phyloP scores from a whole-genome alignment of 1,284 basidiomycete species.

The Rhizoctonia solani region DNA sequence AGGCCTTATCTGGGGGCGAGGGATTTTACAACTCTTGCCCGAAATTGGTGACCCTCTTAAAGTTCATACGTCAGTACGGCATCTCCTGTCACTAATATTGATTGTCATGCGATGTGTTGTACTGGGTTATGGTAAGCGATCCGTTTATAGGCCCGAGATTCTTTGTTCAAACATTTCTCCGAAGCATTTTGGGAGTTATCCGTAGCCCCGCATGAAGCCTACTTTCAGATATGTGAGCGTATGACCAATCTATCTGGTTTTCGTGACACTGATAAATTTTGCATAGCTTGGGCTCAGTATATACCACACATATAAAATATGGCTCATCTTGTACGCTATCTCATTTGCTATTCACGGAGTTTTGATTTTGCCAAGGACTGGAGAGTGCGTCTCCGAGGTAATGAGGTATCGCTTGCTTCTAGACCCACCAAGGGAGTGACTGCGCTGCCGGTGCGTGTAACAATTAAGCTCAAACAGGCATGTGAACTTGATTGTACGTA shows the following conservation, averaged over 20 bases:
- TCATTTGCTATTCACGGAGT: constrained; percentile 4
- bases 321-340: neutral
- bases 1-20: constrained; percentile 15
- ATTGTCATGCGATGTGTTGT: constrained; percentile 29
- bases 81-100: constrained; percentile 18
- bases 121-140: constrained; percentile 26
- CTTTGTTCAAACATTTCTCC: neutral
- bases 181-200: constrained; percentile 35
- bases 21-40: constrained; percentile 7
- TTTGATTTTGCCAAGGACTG: too few relatives aligned
- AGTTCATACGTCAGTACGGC: constrained; percentile 8
- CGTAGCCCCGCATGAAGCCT: constrained; percentile 28
- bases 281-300: constrained; percentile 35
- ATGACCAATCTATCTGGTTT: neutral
- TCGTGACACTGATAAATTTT: neutral
- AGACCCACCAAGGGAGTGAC: too few relatives aligned
- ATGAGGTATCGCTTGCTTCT: too few relatives aligned
- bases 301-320: constrained; percentile 32
- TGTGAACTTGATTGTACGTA: neutral
- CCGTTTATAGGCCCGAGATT: neutral
- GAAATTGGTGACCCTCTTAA: constrained; percentile 17
- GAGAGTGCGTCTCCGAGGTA: too few relatives aligned
- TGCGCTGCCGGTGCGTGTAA: constrained; percentile 6
- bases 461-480: neutral
- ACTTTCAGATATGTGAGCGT: constrained; percentile 29